Conservation (phyloP, 371 early-diverging fungal genomes). For the Chytridium lagenaria region DNA sequence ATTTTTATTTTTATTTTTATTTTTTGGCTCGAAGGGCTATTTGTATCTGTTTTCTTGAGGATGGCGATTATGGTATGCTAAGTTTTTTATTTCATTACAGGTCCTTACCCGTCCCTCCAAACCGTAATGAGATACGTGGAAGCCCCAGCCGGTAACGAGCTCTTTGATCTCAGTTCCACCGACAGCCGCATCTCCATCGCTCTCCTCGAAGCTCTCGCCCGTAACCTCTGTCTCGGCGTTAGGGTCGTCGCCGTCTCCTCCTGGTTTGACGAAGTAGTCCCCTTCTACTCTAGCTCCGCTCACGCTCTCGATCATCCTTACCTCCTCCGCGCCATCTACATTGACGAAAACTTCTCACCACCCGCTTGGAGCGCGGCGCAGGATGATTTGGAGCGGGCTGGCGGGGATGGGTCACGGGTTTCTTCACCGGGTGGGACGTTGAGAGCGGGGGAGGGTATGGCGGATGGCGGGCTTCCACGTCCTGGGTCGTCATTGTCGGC, state of each 20-base stretch:
- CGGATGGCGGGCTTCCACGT: not conserved
- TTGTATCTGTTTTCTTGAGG: too few relatives aligned
- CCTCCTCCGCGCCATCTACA: slow-evolving; percentile 77
- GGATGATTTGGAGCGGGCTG: not conserved
- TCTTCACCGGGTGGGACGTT: not conserved
- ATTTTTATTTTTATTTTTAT: too few relatives aligned
- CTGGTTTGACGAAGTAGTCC: slow-evolving; percentile 88
- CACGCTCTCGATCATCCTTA: slow-evolving; percentile 77
- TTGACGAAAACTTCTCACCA: slow-evolving; percentile 52
- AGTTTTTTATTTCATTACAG: not conserved
- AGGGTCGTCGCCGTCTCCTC: slow-evolving; percentile 69
- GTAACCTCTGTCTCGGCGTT: slow-evolving; percentile 63
- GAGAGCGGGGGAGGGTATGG: not conserved
- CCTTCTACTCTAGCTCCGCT: slow-evolving; percentile 80
- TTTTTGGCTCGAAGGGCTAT: too few relatives aligned
- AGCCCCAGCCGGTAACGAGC: slow-evolving; percentile 77
- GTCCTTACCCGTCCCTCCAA: slow-evolving; percentile 76
- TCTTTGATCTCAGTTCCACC: slow-evolving; percentile 82
- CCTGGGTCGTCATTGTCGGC: not conserved
- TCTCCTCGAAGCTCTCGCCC: slow-evolving; percentile 65
- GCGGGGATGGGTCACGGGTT: not conserved
- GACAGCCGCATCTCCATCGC: slow-evolving; percentile 60
- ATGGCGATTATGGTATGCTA: too few relatives aligned
- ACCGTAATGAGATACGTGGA: slow-evolving; percentile 82
- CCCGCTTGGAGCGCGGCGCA: not conserved